Conservation (phyloP, 257 asterid species). For the Solanum chmielewskii region DNA sequence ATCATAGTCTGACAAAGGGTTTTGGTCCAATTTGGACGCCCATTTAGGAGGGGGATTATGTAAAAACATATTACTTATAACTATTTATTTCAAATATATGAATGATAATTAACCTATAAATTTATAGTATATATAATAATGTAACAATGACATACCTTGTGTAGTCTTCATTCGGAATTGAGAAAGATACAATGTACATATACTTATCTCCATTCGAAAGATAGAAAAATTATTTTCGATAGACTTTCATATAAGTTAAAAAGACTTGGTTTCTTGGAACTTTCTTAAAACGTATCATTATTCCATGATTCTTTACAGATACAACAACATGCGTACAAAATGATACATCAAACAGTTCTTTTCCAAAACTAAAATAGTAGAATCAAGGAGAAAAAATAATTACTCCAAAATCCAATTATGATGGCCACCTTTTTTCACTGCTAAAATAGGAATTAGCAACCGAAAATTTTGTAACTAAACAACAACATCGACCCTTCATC, state of each 20-base stretch:
- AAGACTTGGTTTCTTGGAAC: neutral
- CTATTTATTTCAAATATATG: neutral
- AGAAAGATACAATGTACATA: no score
- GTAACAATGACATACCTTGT: neutral
- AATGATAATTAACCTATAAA: neutral
- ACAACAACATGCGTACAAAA: neutral
- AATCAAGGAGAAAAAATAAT: neutral
- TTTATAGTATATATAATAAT: neutral
- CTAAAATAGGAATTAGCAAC: neutral
- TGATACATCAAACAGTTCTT: neutral
- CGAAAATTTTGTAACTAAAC: neutral
- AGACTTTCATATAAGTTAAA: neutral
- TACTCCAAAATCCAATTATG: neutral
- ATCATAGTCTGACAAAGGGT: neutral
- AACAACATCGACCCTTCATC: neutral
- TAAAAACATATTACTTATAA: neutral
- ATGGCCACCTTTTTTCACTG: neutral
- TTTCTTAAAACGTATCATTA: neutral
- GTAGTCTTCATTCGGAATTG: neutral
- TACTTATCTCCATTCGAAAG: fast-evolving
- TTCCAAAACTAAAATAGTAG: neutral
- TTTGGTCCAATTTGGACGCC: neutral
- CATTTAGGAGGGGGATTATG: neutral
- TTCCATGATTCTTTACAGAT: neutral
- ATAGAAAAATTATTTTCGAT: neutral